These are phyloP conservation scores for Nannochloropsis granulata DNA, from an alignment of 108 stramenopile genomes.

Conservation along the genomic window DNA sequence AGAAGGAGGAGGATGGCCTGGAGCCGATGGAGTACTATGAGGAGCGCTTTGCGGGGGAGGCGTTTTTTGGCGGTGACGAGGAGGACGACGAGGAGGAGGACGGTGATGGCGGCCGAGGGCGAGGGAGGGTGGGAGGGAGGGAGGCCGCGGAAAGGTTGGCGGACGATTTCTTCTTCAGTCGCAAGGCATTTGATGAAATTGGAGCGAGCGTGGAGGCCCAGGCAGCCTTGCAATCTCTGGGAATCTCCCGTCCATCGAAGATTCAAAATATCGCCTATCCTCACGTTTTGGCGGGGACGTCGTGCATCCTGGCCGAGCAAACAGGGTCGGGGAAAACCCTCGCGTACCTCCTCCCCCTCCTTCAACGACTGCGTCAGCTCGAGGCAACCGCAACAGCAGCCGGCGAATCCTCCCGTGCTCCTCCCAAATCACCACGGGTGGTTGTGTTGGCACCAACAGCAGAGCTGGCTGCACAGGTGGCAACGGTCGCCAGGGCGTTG, in stretches of 20 bases:
- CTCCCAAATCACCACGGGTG: constrained; percentile 20
- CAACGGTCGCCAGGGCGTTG: constrained; percentile 8
- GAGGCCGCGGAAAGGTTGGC: neutral
- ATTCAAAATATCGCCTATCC: constrained; percentile 24
- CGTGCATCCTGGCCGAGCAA: constrained; percentile 75
- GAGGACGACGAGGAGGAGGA: neutral
- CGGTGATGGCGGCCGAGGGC: no score
- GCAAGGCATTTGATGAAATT: neutral
- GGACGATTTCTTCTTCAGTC: neutral
- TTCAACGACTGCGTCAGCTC: constrained; percentile 46
- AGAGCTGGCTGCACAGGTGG: constrained; percentile 59
- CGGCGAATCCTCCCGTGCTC: neutral
- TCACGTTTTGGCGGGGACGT: constrained; percentile 34
- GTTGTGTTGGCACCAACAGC: constrained; percentile 68
- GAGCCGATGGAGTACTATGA: neutral
- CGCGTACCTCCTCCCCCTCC: constrained; percentile 66
- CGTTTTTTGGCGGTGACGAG: neutral
- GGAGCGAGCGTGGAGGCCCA: neutral
- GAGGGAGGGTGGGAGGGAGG: no score
- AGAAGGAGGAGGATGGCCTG: neutral
- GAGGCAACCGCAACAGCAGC: neutral
- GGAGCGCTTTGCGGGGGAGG: neutral
- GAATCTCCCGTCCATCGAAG: neutral
- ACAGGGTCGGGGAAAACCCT: constrained; percentile 84
- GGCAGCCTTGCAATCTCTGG: neutral